Evolutionary conservation across 257 asterid genomes (phyloP).

Genomic region (Solanum pennellii): DNA sequence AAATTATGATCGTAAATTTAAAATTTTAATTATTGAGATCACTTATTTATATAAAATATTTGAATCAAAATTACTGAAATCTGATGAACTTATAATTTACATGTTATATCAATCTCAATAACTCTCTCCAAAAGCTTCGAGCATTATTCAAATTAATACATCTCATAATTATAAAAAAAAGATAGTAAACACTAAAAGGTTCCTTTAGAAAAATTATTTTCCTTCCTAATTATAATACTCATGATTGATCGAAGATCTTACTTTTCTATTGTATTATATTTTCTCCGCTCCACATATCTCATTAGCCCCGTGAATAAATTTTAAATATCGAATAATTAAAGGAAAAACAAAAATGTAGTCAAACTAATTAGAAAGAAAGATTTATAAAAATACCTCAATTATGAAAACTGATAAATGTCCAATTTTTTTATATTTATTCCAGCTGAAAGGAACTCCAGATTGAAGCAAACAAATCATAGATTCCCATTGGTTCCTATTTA

Average conservation of each 20-base stretch:
- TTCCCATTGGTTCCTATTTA: constrained; percentile 84
- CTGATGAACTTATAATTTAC: not conserved
- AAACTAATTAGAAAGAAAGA: not conserved
- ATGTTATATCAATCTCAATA: no score
- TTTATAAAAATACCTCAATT: constrained; percentile 34
- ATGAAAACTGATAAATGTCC: constrained; percentile 48
- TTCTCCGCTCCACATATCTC: rapidly evolving
- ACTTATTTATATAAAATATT: not conserved
- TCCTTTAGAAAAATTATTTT: rapidly evolving
- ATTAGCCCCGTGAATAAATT: not conserved
- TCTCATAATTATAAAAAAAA: not conserved
- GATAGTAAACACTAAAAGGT: not conserved
- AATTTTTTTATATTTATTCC: constrained; percentile 53
- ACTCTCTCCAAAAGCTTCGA: not conserved
- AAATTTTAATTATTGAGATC: no score
- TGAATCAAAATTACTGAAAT: not conserved
- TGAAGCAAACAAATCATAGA: constrained; percentile 75
- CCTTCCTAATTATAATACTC: not conserved
- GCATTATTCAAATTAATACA: not conserved
- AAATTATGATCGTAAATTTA: rapidly evolving
- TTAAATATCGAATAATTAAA: not conserved
- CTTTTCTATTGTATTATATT: not conserved
- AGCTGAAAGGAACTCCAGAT: constrained; percentile 36
- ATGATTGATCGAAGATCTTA: not conserved
- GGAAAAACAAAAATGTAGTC: not conserved